Evolutionary conservation across 116 monocot species (phyloP).

Genomic region (Papilionanthe hybrid): DNA sequence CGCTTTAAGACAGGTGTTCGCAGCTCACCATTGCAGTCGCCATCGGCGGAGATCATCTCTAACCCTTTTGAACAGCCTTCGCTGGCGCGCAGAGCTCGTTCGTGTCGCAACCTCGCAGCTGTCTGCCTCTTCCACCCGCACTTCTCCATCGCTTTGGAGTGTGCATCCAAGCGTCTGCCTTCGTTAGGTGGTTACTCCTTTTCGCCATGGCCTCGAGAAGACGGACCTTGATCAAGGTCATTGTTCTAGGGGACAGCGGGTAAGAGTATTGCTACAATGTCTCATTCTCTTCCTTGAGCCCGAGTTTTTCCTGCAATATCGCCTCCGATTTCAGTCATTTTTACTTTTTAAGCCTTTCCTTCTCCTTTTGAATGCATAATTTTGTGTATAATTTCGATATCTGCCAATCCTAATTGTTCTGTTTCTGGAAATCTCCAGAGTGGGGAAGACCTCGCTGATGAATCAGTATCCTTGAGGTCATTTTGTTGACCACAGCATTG

Average conservation of each 20-base stretch:
- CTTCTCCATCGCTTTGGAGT: not conserved
- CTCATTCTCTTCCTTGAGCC: not conserved
- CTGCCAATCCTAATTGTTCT: constrained; percentile 1
- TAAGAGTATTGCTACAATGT: not conserved
- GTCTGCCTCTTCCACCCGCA: not conserved
- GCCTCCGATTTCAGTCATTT: not conserved
- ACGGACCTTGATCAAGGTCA: constrained; percentile 26
- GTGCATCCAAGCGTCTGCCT: not conserved
- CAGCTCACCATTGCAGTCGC: not conserved
- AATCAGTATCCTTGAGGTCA: constrained; percentile 45
- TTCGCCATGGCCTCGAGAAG: constrained; percentile 17
- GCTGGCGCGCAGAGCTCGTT: constrained; percentile 3
- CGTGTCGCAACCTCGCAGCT: not conserved
- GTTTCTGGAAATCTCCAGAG: constrained; percentile 16
- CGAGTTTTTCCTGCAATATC: not conserved
- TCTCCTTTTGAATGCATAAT: not conserved
- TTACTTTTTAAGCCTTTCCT: not conserved
- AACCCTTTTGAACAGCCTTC: not conserved
- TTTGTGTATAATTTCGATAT: not conserved
- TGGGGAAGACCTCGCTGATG: constrained; percentile 65
- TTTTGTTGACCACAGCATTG: not conserved
- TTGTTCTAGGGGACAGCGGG: constrained; percentile 40
- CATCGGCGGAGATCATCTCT: not conserved
- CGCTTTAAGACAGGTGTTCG: too few species aligned
- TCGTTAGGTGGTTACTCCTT: not conserved